Evolutionary conservation across 2,329 filamentous ascomycete species (phyloP).

Genomic region (Rhytidhysteron rufulum): DNA sequence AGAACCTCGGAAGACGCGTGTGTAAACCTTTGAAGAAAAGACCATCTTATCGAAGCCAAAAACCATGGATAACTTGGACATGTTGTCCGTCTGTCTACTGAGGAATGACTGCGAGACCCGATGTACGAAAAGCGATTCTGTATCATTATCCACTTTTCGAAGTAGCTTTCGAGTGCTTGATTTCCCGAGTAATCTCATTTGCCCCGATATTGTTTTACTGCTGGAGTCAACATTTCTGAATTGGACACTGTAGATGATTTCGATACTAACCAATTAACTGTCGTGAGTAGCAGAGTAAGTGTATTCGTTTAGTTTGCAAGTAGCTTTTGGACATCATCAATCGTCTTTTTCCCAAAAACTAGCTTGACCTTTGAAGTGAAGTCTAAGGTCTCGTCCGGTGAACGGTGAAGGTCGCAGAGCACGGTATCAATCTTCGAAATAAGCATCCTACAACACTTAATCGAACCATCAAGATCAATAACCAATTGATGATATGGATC

Average conservation of each 20-base stretch:
- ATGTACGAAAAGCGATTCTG: slow-evolving; percentile 10
- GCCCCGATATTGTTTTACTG: slow-evolving; percentile 11
- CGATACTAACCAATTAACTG: slow-evolving; percentile 12
- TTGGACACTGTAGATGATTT: not conserved
- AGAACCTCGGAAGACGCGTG: slow-evolving; percentile 6
- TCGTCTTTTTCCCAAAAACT: slow-evolving; percentile 5
- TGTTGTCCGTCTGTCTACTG: slow-evolving; percentile 8
- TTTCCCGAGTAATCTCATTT: slow-evolving; percentile 7
- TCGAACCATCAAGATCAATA: slow-evolving; percentile 14
- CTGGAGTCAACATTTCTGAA: not conserved
- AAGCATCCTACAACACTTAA: slow-evolving; percentile 9
- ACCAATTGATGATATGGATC: slow-evolving; percentile 12
- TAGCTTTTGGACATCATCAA: slow-evolving; percentile 11
- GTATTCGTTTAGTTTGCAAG: slow-evolving; percentile 13
- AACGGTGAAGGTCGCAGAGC: slow-evolving; percentile 3
- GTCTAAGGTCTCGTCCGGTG: slow-evolving; percentile 1
- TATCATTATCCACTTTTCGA: slow-evolving; percentile 6
- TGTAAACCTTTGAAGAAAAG: slow-evolving; percentile 9
- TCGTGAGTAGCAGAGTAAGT: slow-evolving; percentile 12
- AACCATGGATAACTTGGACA: slow-evolving; percentile 11
- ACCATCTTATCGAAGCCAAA: slow-evolving; percentile 12
- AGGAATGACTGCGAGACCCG: slow-evolving; percentile 6
- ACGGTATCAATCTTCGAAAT: slow-evolving; percentile 7
- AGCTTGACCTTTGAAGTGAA: slow-evolving; percentile 5
- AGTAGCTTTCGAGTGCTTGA: slow-evolving; percentile 6